These are phyloP conservation scores for Skeletonema marinoi DNA, from an alignment of 108 stramenopile genomes.

Conservation along the genomic window DNA sequence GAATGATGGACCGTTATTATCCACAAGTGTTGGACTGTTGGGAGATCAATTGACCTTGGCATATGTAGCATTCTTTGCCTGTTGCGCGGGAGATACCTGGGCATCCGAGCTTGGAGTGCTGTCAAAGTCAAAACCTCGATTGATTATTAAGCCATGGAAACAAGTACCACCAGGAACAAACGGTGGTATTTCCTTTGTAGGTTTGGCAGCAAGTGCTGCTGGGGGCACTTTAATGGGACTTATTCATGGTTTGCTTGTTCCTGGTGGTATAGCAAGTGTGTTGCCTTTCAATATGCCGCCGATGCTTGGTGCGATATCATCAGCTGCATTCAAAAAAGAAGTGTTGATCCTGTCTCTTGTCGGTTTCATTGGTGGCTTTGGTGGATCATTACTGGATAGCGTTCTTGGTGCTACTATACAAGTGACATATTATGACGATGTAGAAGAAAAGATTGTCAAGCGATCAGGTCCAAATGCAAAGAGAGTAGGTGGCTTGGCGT, in stretches of 20 bases:
- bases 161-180: slow-evolving; percentile 82
- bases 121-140: slow-evolving; percentile 47
- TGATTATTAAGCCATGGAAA: slow-evolving; percentile 60
- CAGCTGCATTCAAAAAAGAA: slow-evolving; percentile 14
- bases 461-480: slow-evolving; percentile 9
- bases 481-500: slow-evolving; percentile 14
- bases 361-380: slow-evolving; percentile 61
- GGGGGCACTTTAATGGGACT: slow-evolving; percentile 75
- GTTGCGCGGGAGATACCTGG: slow-evolving; percentile 81
- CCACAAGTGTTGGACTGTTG: slow-evolving; percentile 18
- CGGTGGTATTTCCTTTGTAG: slow-evolving; percentile 70
- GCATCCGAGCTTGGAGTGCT: slow-evolving; percentile 85
- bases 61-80: slow-evolving; percentile 52
- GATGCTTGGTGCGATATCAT: neutral
- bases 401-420: slow-evolving; percentile 81
- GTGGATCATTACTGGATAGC: slow-evolving; percentile 77
- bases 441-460: slow-evolving; percentile 51
- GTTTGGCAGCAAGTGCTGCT: slow-evolving; percentile 61
- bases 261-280: slow-evolving; percentile 38
- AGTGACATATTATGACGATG: slow-evolving; percentile 65
- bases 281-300: slow-evolving; percentile 3
- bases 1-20: slow-evolving; percentile 38
- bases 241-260: slow-evolving; percentile 46
- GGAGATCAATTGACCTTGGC: slow-evolving; percentile 61
- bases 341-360: slow-evolving; percentile 37